phyloP scores from a whole-genome alignment of 225 moss, liverwort and hornwort genomes.

The Ulota crispa region DNA sequence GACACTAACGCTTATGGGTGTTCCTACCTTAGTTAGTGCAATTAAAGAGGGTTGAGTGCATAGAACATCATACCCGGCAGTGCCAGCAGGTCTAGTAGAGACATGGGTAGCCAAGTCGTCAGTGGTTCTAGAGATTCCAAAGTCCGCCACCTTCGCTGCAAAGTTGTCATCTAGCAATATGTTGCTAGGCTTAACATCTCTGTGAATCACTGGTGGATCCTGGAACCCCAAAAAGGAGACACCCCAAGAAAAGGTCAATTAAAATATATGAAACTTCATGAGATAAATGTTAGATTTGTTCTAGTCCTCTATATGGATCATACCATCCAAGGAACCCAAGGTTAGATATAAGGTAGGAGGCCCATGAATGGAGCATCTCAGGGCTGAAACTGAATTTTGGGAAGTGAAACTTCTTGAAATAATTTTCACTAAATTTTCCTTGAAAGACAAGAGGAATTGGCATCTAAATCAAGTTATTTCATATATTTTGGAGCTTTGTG shows the following conservation, averaged over 20 bases:
- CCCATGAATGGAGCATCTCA: too few relatives aligned
- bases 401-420: too few relatives aligned
- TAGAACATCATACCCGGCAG: conserved; percentile 31
- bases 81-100: conserved; percentile 52
- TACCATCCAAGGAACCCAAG: too few relatives aligned
- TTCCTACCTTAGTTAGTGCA: too few relatives aligned
- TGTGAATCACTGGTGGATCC: conserved; percentile 60
- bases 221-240: not conserved
- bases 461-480: too few relatives aligned
- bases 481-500: too few relatives aligned
- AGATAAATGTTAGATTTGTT: not conserved
- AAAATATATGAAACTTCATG: not conserved
- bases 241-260: not conserved
- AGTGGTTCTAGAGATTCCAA: conserved; percentile 44
- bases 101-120: conserved; percentile 45
- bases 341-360: too few relatives aligned
- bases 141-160: conserved; percentile 36
- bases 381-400: too few relatives aligned
- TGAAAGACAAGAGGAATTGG: too few relatives aligned
- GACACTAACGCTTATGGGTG: too few relatives aligned
- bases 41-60: not conserved
- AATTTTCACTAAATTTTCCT: too few relatives aligned
- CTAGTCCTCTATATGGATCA: not conserved
- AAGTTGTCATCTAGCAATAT: conserved; percentile 45
- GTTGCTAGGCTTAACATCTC: conserved; percentile 58